Conservation (phyloP, 2,329 filamentous ascomycete genomes). For the Blumeria graminis region DNA sequence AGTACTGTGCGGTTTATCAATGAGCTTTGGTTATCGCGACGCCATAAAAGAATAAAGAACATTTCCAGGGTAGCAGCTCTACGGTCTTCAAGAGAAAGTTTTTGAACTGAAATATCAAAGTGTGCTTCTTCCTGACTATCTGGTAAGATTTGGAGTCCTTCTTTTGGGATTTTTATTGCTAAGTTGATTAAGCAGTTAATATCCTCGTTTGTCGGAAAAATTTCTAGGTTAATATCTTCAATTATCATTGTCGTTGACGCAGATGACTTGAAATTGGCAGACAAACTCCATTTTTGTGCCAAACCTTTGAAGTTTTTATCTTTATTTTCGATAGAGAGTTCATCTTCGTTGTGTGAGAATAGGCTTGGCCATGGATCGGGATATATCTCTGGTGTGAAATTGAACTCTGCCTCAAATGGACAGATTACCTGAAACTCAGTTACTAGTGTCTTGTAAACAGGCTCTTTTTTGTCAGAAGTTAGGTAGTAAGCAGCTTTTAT, state of each 20-base stretch:
- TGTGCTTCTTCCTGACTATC: conserved; percentile 46
- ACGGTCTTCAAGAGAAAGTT: conserved; percentile 59
- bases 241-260: conserved; percentile 37
- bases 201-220: conserved; percentile 35
- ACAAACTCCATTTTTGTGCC: conserved; percentile 57
- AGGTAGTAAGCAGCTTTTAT: conserved; percentile 58
- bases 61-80: conserved; percentile 51
- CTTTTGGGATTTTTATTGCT: conserved; percentile 15
- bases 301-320: conserved; percentile 30
- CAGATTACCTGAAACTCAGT: conserved; percentile 50
- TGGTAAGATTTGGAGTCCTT: conserved; percentile 29
- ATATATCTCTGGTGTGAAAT: conserved; percentile 60
- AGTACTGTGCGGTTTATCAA: conserved; percentile 39
- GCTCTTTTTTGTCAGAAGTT: conserved; percentile 54
- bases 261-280: conserved; percentile 52
- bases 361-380: conserved; percentile 65
- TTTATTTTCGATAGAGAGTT: conserved; percentile 12
- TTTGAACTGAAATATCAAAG: conserved; percentile 54
- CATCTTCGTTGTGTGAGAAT: conserved; percentile 31
- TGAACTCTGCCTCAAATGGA: conserved; percentile 82
- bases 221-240: conserved; percentile 38
- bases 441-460: conserved; percentile 48
- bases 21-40: conserved; percentile 21
- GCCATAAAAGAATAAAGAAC: conserved; percentile 55
- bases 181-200: conserved; percentile 30